Base-by-base conservation (phyloP, 306 rosid species). In the Styphnolobium japonicum region DNA sequence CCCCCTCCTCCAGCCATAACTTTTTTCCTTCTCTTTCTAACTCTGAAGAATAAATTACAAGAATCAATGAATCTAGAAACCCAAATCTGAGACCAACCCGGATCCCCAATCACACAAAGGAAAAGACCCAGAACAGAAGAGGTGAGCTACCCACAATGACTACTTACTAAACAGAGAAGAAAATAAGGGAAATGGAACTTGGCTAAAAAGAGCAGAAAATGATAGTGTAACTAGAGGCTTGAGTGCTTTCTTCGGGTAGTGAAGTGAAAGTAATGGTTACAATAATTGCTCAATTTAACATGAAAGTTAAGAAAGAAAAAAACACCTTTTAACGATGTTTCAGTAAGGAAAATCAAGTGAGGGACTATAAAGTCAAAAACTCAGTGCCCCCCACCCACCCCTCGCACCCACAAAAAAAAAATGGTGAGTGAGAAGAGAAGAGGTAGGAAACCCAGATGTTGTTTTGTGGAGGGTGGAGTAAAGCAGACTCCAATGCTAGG, bases 1-100 rank as follows among this genome's bases (percentile, higher is more conserved):
- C 85, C 93, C 22, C 90, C 92, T 27, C 89, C 92, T 88, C 88
- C 97, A 5, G 98, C 90, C 98, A 95, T 94, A 42, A 18, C 71
- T 46, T 49, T 71, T 39, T 70, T 70, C 37, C 52, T 64, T 82
- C 31, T 61, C 85, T 39, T 75, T 71, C 57, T 61, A 49, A 60
- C 75, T 66, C 58, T 80, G 43, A 67, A 74, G 22, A 79, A 84
- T 55, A 52, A 87, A 63, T 6, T 6, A 2, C 19, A 68, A 75
- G 40, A 76, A 76, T 34, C 18, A 82, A 48, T 22, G 43, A 80
- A 82, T 77, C 62, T 58, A 57, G 27, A 78, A 84, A 51, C 78
- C 33, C 92, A 88, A 87, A 91, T 87, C 90, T 85, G 81, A 83
- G 75, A 82, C 53, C 69, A 80, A 80, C 81, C 86, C 88, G 67